Conservation (phyloP, 495 filamentous ascomycete species). For the Bryoglossum gracile region DNA sequence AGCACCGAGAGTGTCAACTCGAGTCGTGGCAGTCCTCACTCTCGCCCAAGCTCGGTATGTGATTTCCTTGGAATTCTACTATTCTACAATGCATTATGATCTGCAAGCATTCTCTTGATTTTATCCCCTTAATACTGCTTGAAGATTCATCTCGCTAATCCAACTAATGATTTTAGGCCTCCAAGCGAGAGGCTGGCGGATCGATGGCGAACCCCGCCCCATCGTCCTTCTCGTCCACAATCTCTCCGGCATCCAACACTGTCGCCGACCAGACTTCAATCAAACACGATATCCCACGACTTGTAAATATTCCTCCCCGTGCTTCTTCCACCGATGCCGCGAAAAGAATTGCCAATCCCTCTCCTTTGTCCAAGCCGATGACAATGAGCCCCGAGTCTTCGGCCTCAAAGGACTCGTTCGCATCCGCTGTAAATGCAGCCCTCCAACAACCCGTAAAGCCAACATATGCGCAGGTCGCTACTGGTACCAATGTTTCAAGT, state of each 20-base stretch:
- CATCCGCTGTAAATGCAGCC: conserved; percentile 26
- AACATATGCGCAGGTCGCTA: conserved; percentile 28
- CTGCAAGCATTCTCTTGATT: too few relatives aligned
- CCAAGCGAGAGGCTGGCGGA: conserved; percentile 26
- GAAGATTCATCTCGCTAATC: conserved; percentile 23
- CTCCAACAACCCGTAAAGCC: conserved; percentile 28
- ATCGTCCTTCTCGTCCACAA: conserved; percentile 34
- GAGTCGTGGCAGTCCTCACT: conserved; percentile 23
- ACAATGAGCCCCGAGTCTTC: conserved; percentile 45
- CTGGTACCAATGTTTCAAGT: conserved; percentile 35
- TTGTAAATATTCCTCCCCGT: conserved; percentile 58
- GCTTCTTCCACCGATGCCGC: conserved; percentile 62
- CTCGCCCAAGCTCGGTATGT: conserved; percentile 54
- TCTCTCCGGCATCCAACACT: conserved; percentile 32
- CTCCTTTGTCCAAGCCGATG: conserved; percentile 81
- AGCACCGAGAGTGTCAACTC: conserved; percentile 48
- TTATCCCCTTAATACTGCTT: too few relatives aligned
- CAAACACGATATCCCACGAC: conserved; percentile 47
- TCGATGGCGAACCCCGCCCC: conserved; percentile 34
- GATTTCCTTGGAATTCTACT: conserved; percentile 8
- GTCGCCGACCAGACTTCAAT: conserved; percentile 19
- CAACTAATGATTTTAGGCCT: conserved; percentile 22
- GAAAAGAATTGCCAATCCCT: conserved; percentile 69
- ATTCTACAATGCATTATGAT: conserved; percentile 9
- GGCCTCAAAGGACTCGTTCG: conserved; percentile 31